Percentiles rank a stretch among this genome's conserved stretches.
These are phyloP conservation scores for Eucalyptus marginata DNA, from an alignment of 345 rosid genomes.

Conservation along the genomic window DNA sequence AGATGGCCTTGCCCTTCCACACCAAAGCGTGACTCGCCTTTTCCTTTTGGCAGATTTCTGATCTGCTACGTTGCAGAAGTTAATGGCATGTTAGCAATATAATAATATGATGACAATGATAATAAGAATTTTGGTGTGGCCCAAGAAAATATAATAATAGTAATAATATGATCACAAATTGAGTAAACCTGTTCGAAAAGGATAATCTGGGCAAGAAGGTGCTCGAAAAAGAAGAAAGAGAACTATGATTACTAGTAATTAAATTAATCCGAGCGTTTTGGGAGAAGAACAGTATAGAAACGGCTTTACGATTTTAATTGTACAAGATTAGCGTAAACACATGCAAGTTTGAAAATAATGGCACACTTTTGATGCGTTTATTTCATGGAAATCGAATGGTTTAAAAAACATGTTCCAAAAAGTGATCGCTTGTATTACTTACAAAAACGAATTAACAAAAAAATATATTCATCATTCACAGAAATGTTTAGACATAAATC, in stretches of 20 bases:
- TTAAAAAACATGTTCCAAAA: fast-evolving
- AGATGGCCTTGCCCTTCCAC: not conserved
- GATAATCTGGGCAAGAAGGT: not conserved
- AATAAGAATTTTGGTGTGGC: not conserved
- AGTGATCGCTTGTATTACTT: no score
- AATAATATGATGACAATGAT: not conserved
- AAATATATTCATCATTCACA: no score
- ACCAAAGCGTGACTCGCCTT: not conserved
- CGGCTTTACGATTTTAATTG: not conserved
- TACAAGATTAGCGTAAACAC: fast-evolving
- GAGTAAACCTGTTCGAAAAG: not conserved
- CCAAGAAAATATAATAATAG: not conserved
- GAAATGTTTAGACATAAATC: no score
- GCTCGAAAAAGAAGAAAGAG: not conserved
- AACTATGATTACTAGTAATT: not conserved
- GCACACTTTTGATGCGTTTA: fast-evolving
- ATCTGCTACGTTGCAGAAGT: not conserved
- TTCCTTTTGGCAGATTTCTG: not conserved
- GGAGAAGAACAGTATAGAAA: not conserved
- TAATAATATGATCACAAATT: not conserved
- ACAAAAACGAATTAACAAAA: no score
- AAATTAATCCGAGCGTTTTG: not conserved
- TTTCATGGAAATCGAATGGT: no score
- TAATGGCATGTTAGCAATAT: not conserved
- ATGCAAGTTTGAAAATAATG: not conserved